A percentile compares a stretch with the other conserved stretches of the same genome.
phyloP scores from a whole-genome alignment of 1,139 yeast species.

The Kodamaea fungicola region DNA sequence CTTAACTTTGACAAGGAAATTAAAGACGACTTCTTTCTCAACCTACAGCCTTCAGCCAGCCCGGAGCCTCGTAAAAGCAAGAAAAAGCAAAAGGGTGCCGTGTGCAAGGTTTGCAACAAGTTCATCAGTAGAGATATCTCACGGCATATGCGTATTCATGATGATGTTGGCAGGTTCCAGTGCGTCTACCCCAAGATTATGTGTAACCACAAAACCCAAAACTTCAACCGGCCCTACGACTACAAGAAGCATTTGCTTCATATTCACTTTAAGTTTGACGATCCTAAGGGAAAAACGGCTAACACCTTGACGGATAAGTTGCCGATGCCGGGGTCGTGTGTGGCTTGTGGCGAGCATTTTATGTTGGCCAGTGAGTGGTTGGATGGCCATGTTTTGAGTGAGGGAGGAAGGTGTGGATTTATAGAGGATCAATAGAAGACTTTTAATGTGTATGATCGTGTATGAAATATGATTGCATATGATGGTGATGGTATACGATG shows the following conservation, averaged over 20 bases:
- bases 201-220: slow-evolving; percentile 45
- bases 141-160: slow-evolving; percentile 46
- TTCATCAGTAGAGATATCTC: slow-evolving; percentile 43
- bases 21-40: not conserved
- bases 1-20: not conserved
- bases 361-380: slow-evolving; percentile 38
- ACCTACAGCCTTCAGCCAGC: slow-evolving; percentile 1
- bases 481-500: too few species aligned
- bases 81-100: slow-evolving; percentile 36
- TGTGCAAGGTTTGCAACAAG: slow-evolving; percentile 41
- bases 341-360: slow-evolving; percentile 35
- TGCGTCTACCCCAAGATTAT: slow-evolving; percentile 41
- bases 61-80: slow-evolving; percentile 1
- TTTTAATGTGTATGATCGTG: too few species aligned
- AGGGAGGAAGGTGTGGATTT: not conserved
- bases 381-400: slow-evolving; percentile 33
- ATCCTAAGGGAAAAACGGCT: slow-evolving; percentile 41
- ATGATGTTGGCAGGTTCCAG: slow-evolving; percentile 45
- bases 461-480: too few species aligned
- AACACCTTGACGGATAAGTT: slow-evolving; percentile 43
- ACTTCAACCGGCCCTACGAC: slow-evolving; percentile 48
- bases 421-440: too few species aligned
- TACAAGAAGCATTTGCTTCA: slow-evolving; percentile 46
- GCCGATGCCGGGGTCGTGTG: slow-evolving; percentile 37
- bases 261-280: slow-evolving; percentile 44